A percentile compares a stretch with the other conserved stretches of the same genome.
Evolutionary conservation across 495 filamentous ascomycete species (phyloP).

Genomic region (Neurospora africana): DNA sequence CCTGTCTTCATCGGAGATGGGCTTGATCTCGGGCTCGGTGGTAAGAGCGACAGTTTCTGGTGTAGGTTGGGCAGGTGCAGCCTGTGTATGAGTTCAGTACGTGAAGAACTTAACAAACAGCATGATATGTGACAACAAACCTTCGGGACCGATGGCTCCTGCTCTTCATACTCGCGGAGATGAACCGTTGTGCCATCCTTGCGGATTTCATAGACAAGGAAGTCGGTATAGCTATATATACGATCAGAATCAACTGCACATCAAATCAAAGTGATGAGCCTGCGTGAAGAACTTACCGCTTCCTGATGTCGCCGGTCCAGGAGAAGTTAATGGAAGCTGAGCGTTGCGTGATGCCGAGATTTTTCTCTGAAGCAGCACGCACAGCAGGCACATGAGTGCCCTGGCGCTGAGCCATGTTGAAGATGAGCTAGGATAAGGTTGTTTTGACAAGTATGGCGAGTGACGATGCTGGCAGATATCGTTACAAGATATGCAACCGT

Average conservation of each 20-base stretch:
- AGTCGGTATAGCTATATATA: constrained; percentile 72
- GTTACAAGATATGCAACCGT: not conserved
- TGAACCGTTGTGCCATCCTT: constrained; percentile 71
- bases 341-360: constrained; percentile 27
- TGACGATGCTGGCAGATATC: not conserved
- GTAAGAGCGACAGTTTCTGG: not conserved
- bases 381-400: constrained; percentile 24
- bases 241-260: not conserved
- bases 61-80: not conserved
- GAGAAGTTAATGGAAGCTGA: constrained; percentile 21
- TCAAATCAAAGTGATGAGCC: not conserved
- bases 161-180: constrained; percentile 45
- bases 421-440: not conserved
- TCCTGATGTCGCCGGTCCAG: constrained; percentile 29
- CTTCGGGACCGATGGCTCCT: constrained; percentile 28
- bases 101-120: not conserved
- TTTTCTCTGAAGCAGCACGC: constrained; percentile 23
- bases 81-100: not conserved
- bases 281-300: constrained; percentile 18
- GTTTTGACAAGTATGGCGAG: not conserved
- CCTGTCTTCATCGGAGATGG: constrained; percentile 14
- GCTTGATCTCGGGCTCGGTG: constrained; percentile 3
- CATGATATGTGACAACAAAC: constrained; percentile 12
- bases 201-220: constrained; percentile 85
- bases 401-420: constrained; percentile 16